A percentile compares a stretch with the other conserved stretches of the same genome.
Evolutionary conservation across 2,329 filamentous ascomycete species (phyloP).

Genomic region (Aspergillus caelatus): DNA sequence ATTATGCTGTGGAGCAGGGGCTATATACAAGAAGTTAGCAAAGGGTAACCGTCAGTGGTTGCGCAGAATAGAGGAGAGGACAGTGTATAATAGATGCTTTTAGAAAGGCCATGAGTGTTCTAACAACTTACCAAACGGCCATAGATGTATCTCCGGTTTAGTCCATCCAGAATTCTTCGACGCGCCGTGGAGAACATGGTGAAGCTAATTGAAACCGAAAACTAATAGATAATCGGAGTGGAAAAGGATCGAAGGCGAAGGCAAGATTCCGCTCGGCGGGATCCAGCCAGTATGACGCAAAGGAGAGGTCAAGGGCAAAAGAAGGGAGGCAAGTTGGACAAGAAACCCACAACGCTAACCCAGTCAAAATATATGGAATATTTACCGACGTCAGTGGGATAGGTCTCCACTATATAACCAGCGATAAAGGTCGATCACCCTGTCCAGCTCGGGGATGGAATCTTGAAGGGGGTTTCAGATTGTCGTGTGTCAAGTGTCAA

Average conservation of each 20-base stretch:
- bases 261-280: slow-evolving; percentile 25
- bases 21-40: slow-evolving; percentile 51
- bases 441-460: slow-evolving; percentile 1
- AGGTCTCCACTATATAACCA: slow-evolving; percentile 1
- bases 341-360: slow-evolving; percentile 5
- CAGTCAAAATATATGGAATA: neutral
- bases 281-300: slow-evolving; percentile 44
- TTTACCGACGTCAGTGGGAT: neutral
- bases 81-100: neutral
- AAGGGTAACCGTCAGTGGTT: neutral
- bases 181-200: slow-evolving; percentile 46
- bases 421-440: slow-evolving; percentile 3
- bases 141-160: slow-evolving; percentile 53
- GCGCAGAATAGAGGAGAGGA: slow-evolving; percentile 11
- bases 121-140: slow-evolving; percentile 44
- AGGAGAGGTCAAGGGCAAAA: slow-evolving; percentile 19
- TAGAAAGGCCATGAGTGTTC: neutral
- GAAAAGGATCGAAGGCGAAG: slow-evolving; percentile 28
- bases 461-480: slow-evolving; percentile 2
- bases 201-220: slow-evolving; percentile 25
- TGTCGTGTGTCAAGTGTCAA: slow-evolving; percentile 2
- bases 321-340: slow-evolving; percentile 10
- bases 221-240: slow-evolving; percentile 18
- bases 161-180: slow-evolving; percentile 45
- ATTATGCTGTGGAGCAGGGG: slow-evolving; percentile 84